Conservation (phyloP, 2,329 filamentous ascomycete species). For the Colletotrichum musae region DNA sequence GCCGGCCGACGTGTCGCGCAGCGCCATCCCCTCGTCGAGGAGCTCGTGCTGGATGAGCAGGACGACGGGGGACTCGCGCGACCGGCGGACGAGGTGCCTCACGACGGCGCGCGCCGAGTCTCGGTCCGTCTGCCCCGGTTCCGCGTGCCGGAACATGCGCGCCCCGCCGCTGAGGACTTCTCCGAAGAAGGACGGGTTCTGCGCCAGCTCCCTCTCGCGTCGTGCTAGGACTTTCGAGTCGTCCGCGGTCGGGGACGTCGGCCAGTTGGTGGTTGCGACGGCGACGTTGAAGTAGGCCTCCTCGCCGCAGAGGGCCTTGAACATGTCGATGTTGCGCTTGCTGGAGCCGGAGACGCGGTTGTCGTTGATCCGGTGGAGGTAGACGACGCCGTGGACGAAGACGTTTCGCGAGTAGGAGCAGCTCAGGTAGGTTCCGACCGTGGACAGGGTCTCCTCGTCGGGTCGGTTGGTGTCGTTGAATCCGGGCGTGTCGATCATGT, state of each 20-base stretch:
- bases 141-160: background rate
- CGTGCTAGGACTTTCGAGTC: background rate
- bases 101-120: background rate
- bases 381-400: slow-evolving; percentile 54
- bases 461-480: slow-evolving; percentile 57
- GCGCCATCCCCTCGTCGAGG: background rate
- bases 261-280: slow-evolving; percentile 55
- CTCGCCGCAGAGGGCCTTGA: slow-evolving; percentile 54
- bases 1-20: background rate
- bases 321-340: slow-evolving; percentile 54
- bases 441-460: slow-evolving; percentile 56
- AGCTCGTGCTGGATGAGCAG: background rate
- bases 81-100: background rate
- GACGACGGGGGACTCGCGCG: background rate
- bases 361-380: slow-evolving; percentile 56
- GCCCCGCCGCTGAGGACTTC: background rate
- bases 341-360: slow-evolving; percentile 51
- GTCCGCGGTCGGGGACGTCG: background rate
- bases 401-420: slow-evolving; percentile 45
- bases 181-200: slow-evolving; percentile 23
- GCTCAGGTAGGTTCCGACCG: slow-evolving; percentile 53
- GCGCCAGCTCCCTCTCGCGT: slow-evolving; percentile 28
- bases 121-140: background rate
- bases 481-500: slow-evolving; percentile 59
- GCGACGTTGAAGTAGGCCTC: slow-evolving; percentile 51